Base-by-base conservation (phyloP, 352 stramenopile genomes). In the Pythium periplocum region DNA sequence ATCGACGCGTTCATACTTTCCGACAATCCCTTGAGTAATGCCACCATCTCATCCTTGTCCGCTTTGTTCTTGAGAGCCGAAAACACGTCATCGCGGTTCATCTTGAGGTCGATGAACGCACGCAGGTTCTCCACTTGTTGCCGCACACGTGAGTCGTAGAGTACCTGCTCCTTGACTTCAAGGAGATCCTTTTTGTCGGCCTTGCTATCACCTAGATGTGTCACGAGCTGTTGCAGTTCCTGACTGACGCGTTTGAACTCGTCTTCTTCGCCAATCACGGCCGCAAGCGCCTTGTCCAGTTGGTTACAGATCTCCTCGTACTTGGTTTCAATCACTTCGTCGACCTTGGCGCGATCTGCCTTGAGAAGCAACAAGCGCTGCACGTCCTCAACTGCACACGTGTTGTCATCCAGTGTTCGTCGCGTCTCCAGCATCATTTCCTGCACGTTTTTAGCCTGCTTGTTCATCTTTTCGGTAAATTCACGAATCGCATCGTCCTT, bases 281-380 rank as follows among this genome's bases (percentile, higher is more conserved):
- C 85, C 6, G 81, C 79, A 4, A 96, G 66, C 7, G 87, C 87
- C 58, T 90, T 92, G 60, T 96, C 86, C 10, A 96, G 62, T 49
- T 96, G 87, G 59, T 95, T 92, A 57, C 90, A 96, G 44, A 96
- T 96, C 66, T 95, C 84, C 59, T 96, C 86, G 68, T 96, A 96
- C 61, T 95, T 95, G 46, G 74, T 75, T 61, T 96, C 87, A 39
- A 96, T 94, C 32, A 90, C 80, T 53, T 93, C 78, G 59, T 96
- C 84, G 53, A 96, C 75, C 12, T 89, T 86, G 17, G 81, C 82
- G 17, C 75, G 68, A 48, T 95, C 83, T 0, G 82, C 83, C 52
- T 94, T 94, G 32, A 89, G 71, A 42, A 92, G 59, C 33, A 94
- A 60, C 57, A 89, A 42, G 0, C 82, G 69, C 57, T 94, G 83